These are phyloP conservation scores for Dothistroma pini DNA, from an alignment of 2,329 filamentous ascomycete genomes.

Conservation along the genomic window DNA sequence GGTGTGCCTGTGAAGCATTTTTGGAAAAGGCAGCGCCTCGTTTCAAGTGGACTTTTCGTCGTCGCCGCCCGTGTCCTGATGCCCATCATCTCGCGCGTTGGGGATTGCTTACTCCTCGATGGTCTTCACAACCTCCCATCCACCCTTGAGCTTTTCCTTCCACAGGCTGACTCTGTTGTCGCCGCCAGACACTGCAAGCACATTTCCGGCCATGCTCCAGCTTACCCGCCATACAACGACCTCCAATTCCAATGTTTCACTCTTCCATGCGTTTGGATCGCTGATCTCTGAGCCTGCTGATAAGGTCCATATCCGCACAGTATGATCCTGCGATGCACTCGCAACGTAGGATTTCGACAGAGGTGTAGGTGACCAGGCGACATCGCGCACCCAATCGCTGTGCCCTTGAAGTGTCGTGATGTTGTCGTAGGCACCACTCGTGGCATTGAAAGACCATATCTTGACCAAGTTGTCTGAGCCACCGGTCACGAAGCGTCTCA, in stretches of 20 bases:
- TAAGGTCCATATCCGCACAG: conserved; percentile 90
- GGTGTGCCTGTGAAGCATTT: not conserved
- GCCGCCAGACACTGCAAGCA: conserved; percentile 85
- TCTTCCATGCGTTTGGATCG: conserved; percentile 68
- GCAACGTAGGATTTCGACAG: conserved; percentile 96
- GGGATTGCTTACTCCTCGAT: conserved; percentile 57
- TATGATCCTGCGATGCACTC: conserved; percentile 92
- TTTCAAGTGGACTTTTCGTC: not conserved
- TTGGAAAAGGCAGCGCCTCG: not conserved
- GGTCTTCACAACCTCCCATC: conserved; percentile 96
- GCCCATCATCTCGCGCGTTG: not conserved
- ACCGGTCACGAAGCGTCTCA: conserved; percentile 86
- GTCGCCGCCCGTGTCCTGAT: not conserved
- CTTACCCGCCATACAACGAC: conserved; percentile 91
- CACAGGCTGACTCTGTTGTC: conserved; percentile 97
- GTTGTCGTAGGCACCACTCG: conserved; percentile 33
- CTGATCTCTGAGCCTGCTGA: conserved; percentile 39
- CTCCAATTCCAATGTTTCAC: conserved; percentile 83
- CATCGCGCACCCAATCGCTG: conserved; percentile 94
- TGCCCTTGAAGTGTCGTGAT: conserved; percentile 71
- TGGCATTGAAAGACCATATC: conserved; percentile 78
- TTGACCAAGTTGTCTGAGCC: conserved; percentile 92
- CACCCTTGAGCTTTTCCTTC: conserved; percentile 96
- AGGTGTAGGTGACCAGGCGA: conserved; percentile 94
- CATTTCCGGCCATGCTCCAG: conserved; percentile 97